A percentile compares a stretch with the other conserved stretches of the same genome.
These are phyloP conservation scores for Umbelopsis sp. DNA, from an alignment of 192 early-diverging fungal species.

Conservation along the genomic window DNA sequence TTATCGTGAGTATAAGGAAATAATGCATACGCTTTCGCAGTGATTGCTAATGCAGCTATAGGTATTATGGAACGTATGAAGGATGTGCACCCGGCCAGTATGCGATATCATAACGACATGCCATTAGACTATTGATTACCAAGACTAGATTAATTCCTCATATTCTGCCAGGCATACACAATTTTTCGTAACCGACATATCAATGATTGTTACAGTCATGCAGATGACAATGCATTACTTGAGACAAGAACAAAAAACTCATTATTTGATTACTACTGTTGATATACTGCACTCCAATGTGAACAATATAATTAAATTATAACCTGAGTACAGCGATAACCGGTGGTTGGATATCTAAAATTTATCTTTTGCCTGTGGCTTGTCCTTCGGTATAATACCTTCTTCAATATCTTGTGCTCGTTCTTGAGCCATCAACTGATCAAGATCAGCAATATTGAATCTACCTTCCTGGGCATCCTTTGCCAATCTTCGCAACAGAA, in stretches of 20 bases:
- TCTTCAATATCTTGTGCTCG: not conserved
- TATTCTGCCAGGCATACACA: not conserved
- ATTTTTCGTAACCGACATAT: not conserved
- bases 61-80: not conserved
- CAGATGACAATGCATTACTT: no score
- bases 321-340: no score
- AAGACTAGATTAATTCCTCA: not conserved
- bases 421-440: not conserved
- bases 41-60: not conserved
- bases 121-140: no score
- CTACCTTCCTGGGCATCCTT: conserved; percentile 33
- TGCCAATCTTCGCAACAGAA: conserved; percentile 53
- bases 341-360: not conserved
- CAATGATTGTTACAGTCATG: no score
- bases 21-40: no score
- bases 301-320: no score
- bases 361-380: not conserved
- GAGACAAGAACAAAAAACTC: no score
- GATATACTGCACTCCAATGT: no score
- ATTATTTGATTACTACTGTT: no score
- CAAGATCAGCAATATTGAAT: conserved; percentile 11
- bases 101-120: no score
- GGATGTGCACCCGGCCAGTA: not conserved
- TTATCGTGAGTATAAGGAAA: not conserved
- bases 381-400: not conserved